phyloP scores from a whole-genome alignment of 2,329 filamentous ascomycete species.

The Fusarium stilboides region DNA sequence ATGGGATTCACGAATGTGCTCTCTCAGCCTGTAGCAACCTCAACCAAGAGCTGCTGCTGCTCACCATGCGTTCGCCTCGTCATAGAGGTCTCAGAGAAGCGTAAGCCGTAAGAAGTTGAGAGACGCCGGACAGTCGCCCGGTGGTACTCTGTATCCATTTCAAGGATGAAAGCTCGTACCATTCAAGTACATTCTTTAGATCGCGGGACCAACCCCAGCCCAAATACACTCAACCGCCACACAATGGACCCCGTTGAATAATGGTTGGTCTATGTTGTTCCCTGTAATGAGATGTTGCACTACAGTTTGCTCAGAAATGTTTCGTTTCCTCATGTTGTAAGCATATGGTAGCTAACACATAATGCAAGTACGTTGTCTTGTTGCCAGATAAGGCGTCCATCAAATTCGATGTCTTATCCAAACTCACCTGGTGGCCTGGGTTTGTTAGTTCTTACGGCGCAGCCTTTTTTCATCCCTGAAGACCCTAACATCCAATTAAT shows the following conservation, averaged over 20 bases:
- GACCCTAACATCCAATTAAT: slow-evolving; percentile 23
- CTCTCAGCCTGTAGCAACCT: slow-evolving; percentile 5
- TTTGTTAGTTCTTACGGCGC: slow-evolving; percentile 5
- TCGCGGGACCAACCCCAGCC: slow-evolving; percentile 33
- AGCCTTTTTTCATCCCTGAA: slow-evolving; percentile 23
- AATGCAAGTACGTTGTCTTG: background rate
- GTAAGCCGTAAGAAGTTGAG: slow-evolving; percentile 24
- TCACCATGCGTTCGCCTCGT: slow-evolving; percentile 11
- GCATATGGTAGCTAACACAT: background rate
- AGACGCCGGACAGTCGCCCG: slow-evolving; percentile 22
- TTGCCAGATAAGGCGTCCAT: slow-evolving; percentile 3
- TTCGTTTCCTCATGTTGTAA: slow-evolving; percentile 4
- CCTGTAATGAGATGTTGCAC: slow-evolving; percentile 16
- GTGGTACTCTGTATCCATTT: slow-evolving; percentile 17
- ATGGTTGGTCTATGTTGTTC: slow-evolving; percentile 42
- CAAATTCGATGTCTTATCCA: slow-evolving; percentile 9
- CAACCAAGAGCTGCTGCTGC: background rate
- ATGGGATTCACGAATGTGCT: slow-evolving; percentile 22
- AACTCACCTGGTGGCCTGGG: slow-evolving; percentile 5
- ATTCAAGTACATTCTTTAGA: slow-evolving; percentile 21
- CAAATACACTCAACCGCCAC: slow-evolving; percentile 42
- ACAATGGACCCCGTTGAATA: slow-evolving; percentile 41
- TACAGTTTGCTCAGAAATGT: background rate
- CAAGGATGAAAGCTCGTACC: slow-evolving; percentile 22
- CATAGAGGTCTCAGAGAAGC: slow-evolving; percentile 8